Conservation (phyloP, 2,329 filamentous ascomycete species). For the Cercospora beticola region DNA sequence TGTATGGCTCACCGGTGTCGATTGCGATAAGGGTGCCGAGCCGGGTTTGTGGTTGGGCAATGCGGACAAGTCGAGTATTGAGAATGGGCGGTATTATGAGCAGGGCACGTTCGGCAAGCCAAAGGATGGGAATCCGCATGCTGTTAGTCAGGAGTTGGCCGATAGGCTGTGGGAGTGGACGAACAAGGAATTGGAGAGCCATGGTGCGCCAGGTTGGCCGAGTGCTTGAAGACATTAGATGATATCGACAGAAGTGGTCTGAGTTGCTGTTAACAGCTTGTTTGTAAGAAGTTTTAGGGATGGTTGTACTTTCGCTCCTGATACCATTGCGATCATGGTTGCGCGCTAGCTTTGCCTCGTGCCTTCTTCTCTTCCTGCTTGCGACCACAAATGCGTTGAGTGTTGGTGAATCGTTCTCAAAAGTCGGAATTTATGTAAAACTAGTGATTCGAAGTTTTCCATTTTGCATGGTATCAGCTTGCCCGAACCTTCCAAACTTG, state of each 20-base stretch:
- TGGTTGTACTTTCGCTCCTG: no score
- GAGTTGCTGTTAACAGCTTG: background rate
- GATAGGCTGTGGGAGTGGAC: conserved; percentile 36
- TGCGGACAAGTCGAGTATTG: conserved; percentile 23
- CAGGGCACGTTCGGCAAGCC: conserved; percentile 25
- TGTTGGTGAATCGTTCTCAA: no score
- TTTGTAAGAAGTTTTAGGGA: no score
- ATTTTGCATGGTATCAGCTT: no score
- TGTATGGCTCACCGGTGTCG: conserved; percentile 11
- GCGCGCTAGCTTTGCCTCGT: no score
- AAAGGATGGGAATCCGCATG: conserved; percentile 11
- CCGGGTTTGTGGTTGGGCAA: conserved; percentile 33
- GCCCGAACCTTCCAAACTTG: no score
- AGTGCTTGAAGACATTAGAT: background rate
- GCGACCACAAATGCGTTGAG: no score
- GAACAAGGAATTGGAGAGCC: conserved; percentile 28
- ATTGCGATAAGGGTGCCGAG: conserved; percentile 25
- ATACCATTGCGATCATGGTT: no score
- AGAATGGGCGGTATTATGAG: conserved; percentile 33
- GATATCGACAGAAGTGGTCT: background rate
- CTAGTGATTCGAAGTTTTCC: no score
- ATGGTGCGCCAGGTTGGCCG: conserved; percentile 22
- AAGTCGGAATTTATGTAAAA: no score
- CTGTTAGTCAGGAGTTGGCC: conserved; percentile 24
- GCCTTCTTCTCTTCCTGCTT: no score